A percentile compares a stretch with the other conserved stretches of the same genome.
phyloP scores from a whole-genome alignment of 1,284 basidiomycete genomes.

The Melampsora americana region DNA sequence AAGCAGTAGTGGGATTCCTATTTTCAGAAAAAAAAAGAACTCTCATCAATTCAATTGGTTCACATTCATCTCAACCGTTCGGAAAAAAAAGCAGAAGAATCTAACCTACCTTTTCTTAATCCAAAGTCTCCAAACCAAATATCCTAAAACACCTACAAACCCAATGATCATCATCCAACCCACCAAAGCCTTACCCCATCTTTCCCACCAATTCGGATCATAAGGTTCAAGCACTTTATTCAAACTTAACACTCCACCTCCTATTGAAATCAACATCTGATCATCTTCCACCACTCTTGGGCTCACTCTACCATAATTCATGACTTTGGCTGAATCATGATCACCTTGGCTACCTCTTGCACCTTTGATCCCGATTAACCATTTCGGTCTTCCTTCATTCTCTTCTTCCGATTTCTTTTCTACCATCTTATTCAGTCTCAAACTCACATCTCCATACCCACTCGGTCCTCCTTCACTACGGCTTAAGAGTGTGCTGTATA shows the following conservation, averaged over 20 bases:
- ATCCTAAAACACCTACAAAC: not conserved
- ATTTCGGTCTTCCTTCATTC: constrained; percentile 63
- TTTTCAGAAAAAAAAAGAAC: too few relatives aligned
- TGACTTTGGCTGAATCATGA: constrained; percentile 71
- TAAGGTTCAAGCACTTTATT: constrained; percentile 21
- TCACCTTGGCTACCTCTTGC: constrained; percentile 71
- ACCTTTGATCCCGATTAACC: constrained; percentile 83
- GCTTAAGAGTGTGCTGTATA: constrained; percentile 71
- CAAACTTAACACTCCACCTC: constrained; percentile 13
- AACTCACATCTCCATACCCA: constrained; percentile 74
- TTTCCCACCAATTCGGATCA: constrained; percentile 4
- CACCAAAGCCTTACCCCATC: not conserved
- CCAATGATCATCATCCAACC: not conserved
- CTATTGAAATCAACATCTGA: not conserved
- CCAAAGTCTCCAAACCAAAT: not conserved
- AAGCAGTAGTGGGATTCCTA: too few relatives aligned
- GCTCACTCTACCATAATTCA: constrained; percentile 77
- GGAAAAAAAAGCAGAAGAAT: not conserved
- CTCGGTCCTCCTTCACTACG: constrained; percentile 55
- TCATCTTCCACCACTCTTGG: constrained; percentile 48
- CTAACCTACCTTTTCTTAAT: not conserved
- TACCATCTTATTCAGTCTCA: constrained; percentile 58
- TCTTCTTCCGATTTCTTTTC: constrained; percentile 45
- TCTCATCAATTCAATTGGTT: too few relatives aligned
- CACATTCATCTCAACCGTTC: not conserved